A percentile compares a stretch with the other conserved stretches of the same genome.
Evolutionary conservation across 441 rosid genomes (phyloP).

Genomic region (Lagerstroemia fauriei): DNA sequence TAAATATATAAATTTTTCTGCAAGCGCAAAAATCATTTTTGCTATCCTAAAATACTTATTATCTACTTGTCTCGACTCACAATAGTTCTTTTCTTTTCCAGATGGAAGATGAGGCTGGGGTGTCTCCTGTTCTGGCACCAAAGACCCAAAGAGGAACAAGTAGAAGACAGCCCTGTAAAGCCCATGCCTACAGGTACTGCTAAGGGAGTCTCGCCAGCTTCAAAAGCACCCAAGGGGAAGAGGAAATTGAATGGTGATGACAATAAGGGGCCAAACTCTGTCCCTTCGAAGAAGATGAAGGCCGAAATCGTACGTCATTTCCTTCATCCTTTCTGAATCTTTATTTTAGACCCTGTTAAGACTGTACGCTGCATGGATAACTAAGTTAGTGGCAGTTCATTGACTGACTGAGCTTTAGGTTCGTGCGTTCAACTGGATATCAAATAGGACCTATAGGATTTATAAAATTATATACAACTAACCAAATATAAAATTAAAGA

Average conservation of each 20-base stretch:
- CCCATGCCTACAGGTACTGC: constrained; percentile 57
- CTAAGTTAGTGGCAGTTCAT: background rate
- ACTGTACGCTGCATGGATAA: background rate
- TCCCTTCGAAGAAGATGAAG: constrained; percentile 78
- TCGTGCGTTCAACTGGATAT: background rate
- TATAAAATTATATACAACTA: background rate
- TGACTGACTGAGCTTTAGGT: background rate
- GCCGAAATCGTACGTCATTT: constrained; percentile 59
- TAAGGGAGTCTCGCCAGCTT: constrained; percentile 65
- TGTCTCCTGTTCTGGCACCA: constrained; percentile 53
- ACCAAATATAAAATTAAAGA: background rate
- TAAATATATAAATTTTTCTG: background rate
- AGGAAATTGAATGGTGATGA: constrained; percentile 72
- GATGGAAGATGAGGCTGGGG: constrained; percentile 63
- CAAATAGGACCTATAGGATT: background rate
- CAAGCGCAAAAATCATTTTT: background rate
- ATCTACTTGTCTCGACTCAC: background rate
- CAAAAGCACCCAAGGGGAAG: constrained; percentile 83
- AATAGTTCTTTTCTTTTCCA: constrained; percentile 26
- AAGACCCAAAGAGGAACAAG: constrained; percentile 77
- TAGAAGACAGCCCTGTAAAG: constrained; percentile 70
- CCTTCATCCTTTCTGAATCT: constrained; percentile 8
- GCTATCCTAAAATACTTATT: background rate
- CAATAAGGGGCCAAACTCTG: constrained; percentile 55
- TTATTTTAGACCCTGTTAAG: background rate